phyloP scores from a whole-genome alignment of 495 filamentous ascomycete genomes.

The Aspergillus wentii region DNA sequence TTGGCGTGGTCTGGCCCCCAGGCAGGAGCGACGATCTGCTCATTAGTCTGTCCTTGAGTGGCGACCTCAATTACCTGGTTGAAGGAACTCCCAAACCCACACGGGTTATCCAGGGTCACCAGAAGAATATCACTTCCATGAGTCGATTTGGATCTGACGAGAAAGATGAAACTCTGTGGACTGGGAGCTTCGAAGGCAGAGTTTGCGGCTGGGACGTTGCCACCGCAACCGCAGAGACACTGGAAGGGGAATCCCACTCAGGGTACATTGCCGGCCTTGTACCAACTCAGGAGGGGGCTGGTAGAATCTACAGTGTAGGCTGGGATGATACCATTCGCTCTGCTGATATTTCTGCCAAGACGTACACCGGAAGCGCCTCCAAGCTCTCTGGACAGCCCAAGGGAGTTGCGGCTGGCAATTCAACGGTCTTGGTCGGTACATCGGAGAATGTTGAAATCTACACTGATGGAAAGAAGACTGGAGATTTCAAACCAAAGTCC shows the following conservation, averaged over 20 bases:
- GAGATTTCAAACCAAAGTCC: conserved; percentile 57
- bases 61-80: conserved; percentile 84
- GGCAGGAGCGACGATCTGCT: conserved; percentile 79
- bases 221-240: conserved; percentile 57
- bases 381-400: conserved; percentile 60
- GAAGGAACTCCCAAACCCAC: conserved; percentile 63
- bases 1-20: conserved; percentile 88
- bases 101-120: conserved; percentile 82
- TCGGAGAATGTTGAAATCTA: conserved; percentile 60
- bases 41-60: conserved; percentile 81
- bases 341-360: conserved; percentile 56
- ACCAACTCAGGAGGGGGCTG: conserved; percentile 43
- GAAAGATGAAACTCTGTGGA: conserved; percentile 59
- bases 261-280: conserved; percentile 79
- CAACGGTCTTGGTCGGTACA: conserved; percentile 59
- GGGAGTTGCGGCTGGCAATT: conserved; percentile 42
- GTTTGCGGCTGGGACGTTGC: conserved; percentile 76
- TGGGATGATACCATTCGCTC: conserved; percentile 94
- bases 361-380: conserved; percentile 49
- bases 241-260: conserved; percentile 75
- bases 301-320: conserved; percentile 74
- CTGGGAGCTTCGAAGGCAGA: conserved; percentile 86
- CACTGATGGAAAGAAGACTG: conserved; percentile 51
- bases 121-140: conserved; percentile 83
- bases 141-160: conserved; percentile 41